Conservation (phyloP, 2,329 filamentous ascomycete species). For the Monosporascus sp. region DNA sequence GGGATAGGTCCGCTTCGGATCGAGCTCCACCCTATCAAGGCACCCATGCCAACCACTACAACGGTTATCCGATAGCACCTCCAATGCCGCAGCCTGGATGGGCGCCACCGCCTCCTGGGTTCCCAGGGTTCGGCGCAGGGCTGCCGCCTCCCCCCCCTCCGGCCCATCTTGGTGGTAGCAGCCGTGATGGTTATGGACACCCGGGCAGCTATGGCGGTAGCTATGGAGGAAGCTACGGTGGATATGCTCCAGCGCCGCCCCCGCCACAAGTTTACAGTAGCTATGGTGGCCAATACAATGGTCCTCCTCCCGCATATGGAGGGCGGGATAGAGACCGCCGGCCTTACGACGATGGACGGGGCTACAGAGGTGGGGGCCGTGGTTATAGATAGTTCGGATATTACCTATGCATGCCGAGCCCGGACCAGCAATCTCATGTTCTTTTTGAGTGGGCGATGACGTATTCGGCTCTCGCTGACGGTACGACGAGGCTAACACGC, state of each 20-base stretch:
- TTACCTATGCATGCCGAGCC: neutral
- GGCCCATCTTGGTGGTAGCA: constrained; percentile 14
- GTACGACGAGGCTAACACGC: neutral
- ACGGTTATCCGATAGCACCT: constrained; percentile 21
- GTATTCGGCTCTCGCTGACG: neutral
- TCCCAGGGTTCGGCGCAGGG: constrained; percentile 30
- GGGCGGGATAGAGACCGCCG: constrained; percentile 15
- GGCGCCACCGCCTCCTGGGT: constrained; percentile 35
- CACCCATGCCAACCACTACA: constrained; percentile 41
- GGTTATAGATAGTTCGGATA: constrained; percentile 6
- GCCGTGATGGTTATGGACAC: constrained; percentile 2
- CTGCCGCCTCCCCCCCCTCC: constrained; percentile 35
- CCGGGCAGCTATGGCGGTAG: constrained; percentile 1
- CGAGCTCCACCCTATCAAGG: constrained; percentile 25
- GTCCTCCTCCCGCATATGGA: constrained; percentile 15
- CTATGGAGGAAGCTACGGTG: constrained; percentile 16
- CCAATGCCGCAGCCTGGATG: constrained; percentile 28
- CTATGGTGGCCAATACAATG: constrained; percentile 21
- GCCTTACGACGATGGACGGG: constrained; percentile 19
- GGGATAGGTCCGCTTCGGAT: constrained; percentile 14
- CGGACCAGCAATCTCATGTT: neutral
- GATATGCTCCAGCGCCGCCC: constrained; percentile 16
- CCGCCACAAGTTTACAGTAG: constrained; percentile 16
- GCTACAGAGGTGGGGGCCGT: constrained; percentile 15
- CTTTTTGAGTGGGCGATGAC: neutral